Evolutionary conservation across 2,329 filamentous ascomycete genomes (phyloP).

Genomic region (Botryotinia narcissicola): DNA sequence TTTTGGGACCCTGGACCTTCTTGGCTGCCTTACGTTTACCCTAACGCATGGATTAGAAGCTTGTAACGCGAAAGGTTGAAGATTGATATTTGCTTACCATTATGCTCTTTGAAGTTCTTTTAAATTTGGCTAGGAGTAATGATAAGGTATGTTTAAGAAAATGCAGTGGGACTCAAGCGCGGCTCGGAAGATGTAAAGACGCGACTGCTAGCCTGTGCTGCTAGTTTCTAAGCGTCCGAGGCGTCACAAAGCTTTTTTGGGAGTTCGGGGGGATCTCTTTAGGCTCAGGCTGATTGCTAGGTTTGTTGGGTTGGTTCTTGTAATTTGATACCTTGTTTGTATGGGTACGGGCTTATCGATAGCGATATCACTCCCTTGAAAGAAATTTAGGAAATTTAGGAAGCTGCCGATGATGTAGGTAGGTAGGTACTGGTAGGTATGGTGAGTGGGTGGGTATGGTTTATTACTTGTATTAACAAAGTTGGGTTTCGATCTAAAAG

Average conservation of each 20-base stretch:
- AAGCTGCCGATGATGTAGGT: neutral
- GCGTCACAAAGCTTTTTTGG: neutral
- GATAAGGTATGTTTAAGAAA: constrained; percentile 17
- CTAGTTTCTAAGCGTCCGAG: neutral
- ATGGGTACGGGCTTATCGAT: neutral
- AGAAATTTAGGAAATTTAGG: neutral
- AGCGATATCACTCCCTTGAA: neutral
- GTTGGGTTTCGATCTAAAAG: neutral
- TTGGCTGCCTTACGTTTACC: constrained; percentile 90
- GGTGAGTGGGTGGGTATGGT: neutral
- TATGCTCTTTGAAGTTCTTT: constrained; percentile 1
- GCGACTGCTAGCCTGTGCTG: constrained; percentile 8
- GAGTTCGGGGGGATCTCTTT: neutral
- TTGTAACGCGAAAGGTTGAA: neutral
- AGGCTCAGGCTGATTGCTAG: neutral
- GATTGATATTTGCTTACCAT: neutral
- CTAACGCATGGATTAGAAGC: constrained; percentile 44
- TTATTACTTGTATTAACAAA: neutral
- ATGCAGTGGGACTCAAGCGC: constrained; percentile 12
- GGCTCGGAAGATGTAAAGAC: constrained; percentile 8
- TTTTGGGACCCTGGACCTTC: constrained; percentile 79
- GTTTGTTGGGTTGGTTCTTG: neutral
- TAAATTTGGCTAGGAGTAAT: neutral
- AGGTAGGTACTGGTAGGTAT: neutral
- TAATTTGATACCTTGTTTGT: neutral